Percentiles rank a stretch among this genome's conserved stretches.
Conservation (phyloP, 139 green algal species). For the Ettlia oleoabundans region DNA sequence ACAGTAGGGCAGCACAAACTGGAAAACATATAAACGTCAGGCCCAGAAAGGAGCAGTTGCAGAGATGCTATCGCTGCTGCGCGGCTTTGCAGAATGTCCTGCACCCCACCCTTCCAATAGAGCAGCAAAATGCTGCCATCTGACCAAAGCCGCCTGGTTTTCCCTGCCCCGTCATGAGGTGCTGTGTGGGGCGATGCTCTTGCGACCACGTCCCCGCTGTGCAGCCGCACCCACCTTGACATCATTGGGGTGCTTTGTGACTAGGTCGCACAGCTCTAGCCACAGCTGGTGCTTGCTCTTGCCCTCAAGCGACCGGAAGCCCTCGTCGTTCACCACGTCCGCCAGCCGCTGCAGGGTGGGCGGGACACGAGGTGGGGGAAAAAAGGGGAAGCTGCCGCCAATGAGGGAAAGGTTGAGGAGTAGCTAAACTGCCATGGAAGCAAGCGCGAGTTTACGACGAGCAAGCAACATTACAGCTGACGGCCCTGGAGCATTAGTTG, state of each 20-base stretch:
- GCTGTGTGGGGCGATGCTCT: background rate
- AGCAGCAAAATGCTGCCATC: too few species aligned
- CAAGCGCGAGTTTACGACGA: too few species aligned
- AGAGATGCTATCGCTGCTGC: background rate
- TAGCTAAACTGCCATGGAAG: too few species aligned
- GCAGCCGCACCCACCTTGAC: constrained; percentile 23
- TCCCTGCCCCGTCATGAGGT: background rate
- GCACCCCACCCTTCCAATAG: background rate
- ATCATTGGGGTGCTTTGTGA: constrained; percentile 89
- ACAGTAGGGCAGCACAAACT: too few species aligned
- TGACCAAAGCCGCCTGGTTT: too few species aligned
- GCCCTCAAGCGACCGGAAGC: constrained; percentile 90
- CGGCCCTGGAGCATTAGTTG: too few species aligned
- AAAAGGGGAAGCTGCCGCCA: too few species aligned
- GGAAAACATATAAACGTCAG: too few species aligned
- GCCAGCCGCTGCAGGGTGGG: constrained; percentile 61
- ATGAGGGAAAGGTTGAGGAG: too few species aligned
- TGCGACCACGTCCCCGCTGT: background rate
- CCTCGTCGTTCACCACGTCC: constrained; percentile 87
- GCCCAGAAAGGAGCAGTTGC: background rate
- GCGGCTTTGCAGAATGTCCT: background rate
- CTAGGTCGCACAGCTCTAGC: constrained; percentile 98
- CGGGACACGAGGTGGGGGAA: background rate
- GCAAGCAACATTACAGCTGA: too few species aligned
- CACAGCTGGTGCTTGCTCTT: constrained; percentile 97